Base-by-base conservation (phyloP, 768 basidiomycete species). In the Tephrocybe sp. region DNA sequence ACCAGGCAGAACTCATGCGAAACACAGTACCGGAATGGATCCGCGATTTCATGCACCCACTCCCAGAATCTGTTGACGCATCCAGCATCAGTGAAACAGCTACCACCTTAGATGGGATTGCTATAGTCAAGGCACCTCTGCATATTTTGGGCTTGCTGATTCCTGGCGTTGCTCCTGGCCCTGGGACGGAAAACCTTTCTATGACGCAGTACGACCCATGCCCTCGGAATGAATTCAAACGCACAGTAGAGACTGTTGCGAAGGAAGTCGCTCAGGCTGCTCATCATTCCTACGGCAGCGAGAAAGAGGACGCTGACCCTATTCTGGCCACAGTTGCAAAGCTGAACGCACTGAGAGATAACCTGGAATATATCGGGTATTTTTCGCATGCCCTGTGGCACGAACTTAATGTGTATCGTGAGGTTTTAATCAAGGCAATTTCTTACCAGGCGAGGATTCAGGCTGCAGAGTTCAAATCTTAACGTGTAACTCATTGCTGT, bases 21-120 rank as follows among this genome's bases (percentile, higher is more conserved):
- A 57, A 51, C 10, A 33, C 73, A 14, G 59, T 75, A 24, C 72
- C 73, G 1, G 66, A 69, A 50, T 73, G 72, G 71, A 65, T 73
- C 26, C 59, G 66, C 3, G 71, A 70, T 54, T 28, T 69, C 12
- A 68, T 70, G 60, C 64, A 72, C 52, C 72, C 72, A 5, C 47
- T 72, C 33, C 67, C 65, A 6, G 44, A 39, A 7, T 15, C 42
- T 12, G 39, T 49, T 15, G 3, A 23, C 43, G 40, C 10, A 48
- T 45, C 7, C 47, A n/a, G n/a, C n/a, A 43, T 21, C 40, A 42
- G 40, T 45, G 41, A 28, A 17, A 17, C 26, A 8, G 20, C 55
- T 4, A 50, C 55, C 2, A 25, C 48, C 1, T 12, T 30, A 15
- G 53, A 56, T 38, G 21, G 26, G 15, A 42, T 25, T 3, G 18